Base-by-base conservation (phyloP, 2,329 filamentous ascomycete genomes). In the Aulographum hederae region DNA sequence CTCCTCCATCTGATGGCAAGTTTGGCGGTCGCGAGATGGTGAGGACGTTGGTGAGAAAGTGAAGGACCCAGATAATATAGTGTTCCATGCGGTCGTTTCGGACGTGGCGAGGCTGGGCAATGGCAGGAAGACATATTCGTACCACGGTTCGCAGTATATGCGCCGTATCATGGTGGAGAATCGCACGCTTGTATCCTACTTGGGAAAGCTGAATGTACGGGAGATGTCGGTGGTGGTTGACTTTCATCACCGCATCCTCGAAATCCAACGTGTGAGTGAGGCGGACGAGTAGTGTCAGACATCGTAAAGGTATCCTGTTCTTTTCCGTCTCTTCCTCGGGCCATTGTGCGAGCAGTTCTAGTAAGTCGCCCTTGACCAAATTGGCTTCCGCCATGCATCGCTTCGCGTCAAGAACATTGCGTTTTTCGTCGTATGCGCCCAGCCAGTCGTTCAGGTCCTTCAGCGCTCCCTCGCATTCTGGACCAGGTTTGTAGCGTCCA, bases 391-490 rank as follows among this genome's bases (percentile, higher is more conserved):
- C 76, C 42, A 95, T 64, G 51, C 84, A 94, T 56, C 89, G 69
- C 38, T 86, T 85, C 37, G 98, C 89, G 49, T 98, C 89, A 64
- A 92, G 78, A 41, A 86, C 77, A 50, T 93, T 91, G 40, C 77
- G 73, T 51, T 91, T 91, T 50, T 92, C 80, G 52, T 94, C 85
- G 62, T 89, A 89, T 39, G 93, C 72, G 43, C 82, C 84, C 42
- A 98, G 67, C 89, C 89, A 98, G 69, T 78, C 77, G 49, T 89
- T 86, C 33, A 98, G 66, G 56, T 98, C 89, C 39, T 86, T 84
- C 35, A 98, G 63, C 46, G 85, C 89, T 35, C 89, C 80, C 37
- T 92, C 63, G 10, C 85, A 86, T 49, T 94, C 86, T 54, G 95
- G 86, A 54, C 89, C 89, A 21, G 95, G 72, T 27, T 81, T 67